Base-by-base conservation (phyloP, 192 early-diverging fungal species). In the Linnemannia hyalina region DNA sequence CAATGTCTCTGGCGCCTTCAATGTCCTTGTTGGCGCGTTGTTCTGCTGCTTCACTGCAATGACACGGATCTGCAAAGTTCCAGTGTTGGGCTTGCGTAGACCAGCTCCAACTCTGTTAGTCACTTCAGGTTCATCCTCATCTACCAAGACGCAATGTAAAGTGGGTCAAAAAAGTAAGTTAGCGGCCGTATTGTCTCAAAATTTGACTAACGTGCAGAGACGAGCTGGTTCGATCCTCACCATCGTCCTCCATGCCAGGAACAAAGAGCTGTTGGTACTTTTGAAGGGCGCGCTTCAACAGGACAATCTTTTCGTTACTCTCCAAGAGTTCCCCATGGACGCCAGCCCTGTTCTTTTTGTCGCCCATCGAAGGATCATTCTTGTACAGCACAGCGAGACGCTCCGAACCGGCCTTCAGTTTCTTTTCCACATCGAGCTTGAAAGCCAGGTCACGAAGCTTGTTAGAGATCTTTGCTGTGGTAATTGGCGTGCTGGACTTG, bases 371-470 rank as follows among this genome's bases (percentile, higher is more conserved):
- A 23, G 91, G 90, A 65, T 93, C 88, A 65, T 88, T 84, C 78
- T 90, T 90, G 44, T 90, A 88, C 8, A 80, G 68, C 9, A 90
- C 89, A 49, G 90, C 92, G 80, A 98, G 93, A 63, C 93, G 89
- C 80, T 97, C 93, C 16, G 94, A 95, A 41, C 96, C 97, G 41
- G 93, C 95, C 79, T 94, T 91, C n/a, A 99, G 94, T 89, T 98
- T 97, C 81, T 92, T 94, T 90, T 99, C 99, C 29, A 99, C 95
- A 73, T 97, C 96, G 22, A 99, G 93, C 89, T 99, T 98, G 82
- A 93, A 95, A 47, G 94, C 94, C 42, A 98, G 91, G 88, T 98
- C 97, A 47, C 93, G 92, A 29, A 99, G 90, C 88, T 97, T 97
- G 83, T 95, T 89, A 49, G 94, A 94, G 54, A 96, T 92, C 88